These are phyloP conservation scores for Asterochloris sp. DNA, from an alignment of 139 green algal genomes.

Conservation along the genomic window DNA sequence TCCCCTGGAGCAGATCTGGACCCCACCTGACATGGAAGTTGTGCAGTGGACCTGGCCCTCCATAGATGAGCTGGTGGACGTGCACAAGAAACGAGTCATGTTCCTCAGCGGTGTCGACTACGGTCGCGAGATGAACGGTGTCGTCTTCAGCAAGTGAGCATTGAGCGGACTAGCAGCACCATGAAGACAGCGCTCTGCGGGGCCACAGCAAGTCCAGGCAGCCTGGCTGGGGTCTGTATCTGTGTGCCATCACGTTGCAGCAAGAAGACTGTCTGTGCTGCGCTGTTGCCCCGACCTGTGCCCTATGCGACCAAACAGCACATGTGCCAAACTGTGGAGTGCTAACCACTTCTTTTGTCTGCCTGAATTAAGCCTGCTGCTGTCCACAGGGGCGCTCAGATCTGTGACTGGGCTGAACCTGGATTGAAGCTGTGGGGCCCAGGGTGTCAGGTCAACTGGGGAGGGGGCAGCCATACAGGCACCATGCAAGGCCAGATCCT, in stretches of 20 bases:
- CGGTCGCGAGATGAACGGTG: conserved; percentile 39
- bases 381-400: not conserved
- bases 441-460: no score
- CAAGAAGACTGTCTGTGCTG: no score
- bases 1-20: conserved; percentile 30
- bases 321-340: not conserved
- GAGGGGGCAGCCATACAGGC: no score
- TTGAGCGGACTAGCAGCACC: no score
- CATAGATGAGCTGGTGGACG: conserved; percentile 29
- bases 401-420: conserved; percentile 59
- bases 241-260: no score
- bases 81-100: conserved; percentile 44
- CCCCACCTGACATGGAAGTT: conserved; percentile 25
- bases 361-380: not conserved
- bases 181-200: no score
- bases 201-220: no score
- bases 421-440: conserved; percentile 15
- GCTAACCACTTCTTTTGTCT: not conserved
- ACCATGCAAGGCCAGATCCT: conserved; percentile 24
- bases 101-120: conserved; percentile 57
- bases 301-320: not conserved
- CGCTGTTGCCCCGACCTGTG: no score
- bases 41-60: conserved; percentile 24
- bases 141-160: conserved; percentile 41
- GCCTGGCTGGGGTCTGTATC: no score